Evolutionary conservation across 139 green algal genomes (phyloP), one percentile per base, ranked within the genome.

Genomic region (Chlorella sp.): DNA sequence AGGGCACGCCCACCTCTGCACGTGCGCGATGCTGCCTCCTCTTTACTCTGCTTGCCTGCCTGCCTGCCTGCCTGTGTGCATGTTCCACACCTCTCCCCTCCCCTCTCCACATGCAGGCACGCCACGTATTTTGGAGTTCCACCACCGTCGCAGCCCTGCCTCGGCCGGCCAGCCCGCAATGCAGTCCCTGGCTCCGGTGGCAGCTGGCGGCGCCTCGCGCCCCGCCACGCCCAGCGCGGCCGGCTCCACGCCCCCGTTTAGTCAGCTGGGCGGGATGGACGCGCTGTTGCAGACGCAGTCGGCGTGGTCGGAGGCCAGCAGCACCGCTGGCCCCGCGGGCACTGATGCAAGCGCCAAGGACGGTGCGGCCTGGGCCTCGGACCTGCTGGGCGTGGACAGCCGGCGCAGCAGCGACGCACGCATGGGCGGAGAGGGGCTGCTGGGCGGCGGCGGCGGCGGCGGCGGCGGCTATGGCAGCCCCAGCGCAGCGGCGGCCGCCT

Each of bases 91-190:
- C n/a, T n/a, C n/a, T n/a, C n/a, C n/a, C n/a, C 46, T 17, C 46
- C 46, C 46, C 46, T 17, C 46, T 17, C 46, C 14, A 14, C 46
- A 55, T 17, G 14, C 46, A 55, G 14, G 14, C 46, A 55, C 46
- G 14, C 46, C 14, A 55, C 77, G 85, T 77, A 85, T 86, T 31
- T 53, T 81, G 70, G 81, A 82, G 61, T 86, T 76, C 45, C 79
- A 85, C 55, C 42, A 82, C 67, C 71, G 53, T 38, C 73, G n/a
- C 45, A 15, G 17, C 65, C 48, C 48, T 19, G 48, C 15, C 48
- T 15, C 48, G 17, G 48, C 48, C 48, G 17, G 17, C 15, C 48
- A 58, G 17, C 48, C 19, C 15, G 15, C 48, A 58, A 15, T 15
- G 17, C 15, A 15, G 17, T 58, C 48, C 48, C 48, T 58, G 17